Conservation (phyloP, 441 rosid species). For the Adansonia madagascariensis region DNA sequence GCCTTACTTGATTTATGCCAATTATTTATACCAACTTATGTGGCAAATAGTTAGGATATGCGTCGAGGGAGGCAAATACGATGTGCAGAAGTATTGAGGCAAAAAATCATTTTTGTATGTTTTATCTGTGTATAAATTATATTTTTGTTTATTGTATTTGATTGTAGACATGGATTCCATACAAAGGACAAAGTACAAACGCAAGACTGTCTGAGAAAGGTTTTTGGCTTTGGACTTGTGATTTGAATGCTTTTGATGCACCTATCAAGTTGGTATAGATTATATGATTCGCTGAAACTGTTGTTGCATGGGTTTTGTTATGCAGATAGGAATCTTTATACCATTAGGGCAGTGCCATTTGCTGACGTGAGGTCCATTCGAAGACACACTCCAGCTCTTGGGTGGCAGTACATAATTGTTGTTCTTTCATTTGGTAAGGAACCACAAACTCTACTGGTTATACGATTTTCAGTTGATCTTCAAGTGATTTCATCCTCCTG, state of each 20-base stretch:
- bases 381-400: slow-evolving; percentile 85
- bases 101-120: not conserved
- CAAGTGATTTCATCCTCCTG: not conserved
- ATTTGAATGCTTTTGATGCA: slow-evolving; percentile 22
- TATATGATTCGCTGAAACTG: slow-evolving; percentile 10
- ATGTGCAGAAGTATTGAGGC: slow-evolving; percentile 1
- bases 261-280: slow-evolving; percentile 18
- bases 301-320: slow-evolving; percentile 27
- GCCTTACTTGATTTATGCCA: not conserved
- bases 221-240: slow-evolving; percentile 29
- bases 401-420: slow-evolving; percentile 94
- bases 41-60: not conserved
- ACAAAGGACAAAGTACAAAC: slow-evolving; percentile 72
- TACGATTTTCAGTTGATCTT: slow-evolving; percentile 13
- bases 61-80: not conserved
- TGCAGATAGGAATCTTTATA: slow-evolving; percentile 88
- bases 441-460: slow-evolving; percentile 3
- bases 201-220: slow-evolving; percentile 85
- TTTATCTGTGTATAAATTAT: not conserved
- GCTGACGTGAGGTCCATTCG: slow-evolving; percentile 79
- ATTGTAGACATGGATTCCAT: slow-evolving; percentile 89
- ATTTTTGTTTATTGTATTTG: slow-evolving; percentile 18
- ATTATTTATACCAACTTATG: not conserved
- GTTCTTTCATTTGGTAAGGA: slow-evolving; percentile 85
- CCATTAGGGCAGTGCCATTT: slow-evolving; percentile 81